Base-by-base conservation (phyloP, 1,284 basidiomycete genomes). In the Tilletia indica region DNA sequence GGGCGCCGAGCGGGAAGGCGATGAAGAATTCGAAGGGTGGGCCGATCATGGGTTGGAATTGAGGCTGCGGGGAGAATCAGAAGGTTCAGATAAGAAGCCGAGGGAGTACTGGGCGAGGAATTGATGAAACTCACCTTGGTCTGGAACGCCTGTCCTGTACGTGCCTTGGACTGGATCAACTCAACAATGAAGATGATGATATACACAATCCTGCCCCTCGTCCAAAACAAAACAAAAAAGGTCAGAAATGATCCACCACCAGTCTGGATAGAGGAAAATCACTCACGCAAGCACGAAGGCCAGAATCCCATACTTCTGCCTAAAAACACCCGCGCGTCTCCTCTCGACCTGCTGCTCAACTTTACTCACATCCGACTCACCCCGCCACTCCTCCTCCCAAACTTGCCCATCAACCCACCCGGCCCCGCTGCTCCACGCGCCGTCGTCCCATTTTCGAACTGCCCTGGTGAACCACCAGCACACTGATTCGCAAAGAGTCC, bases 21-120 rank as follows among this genome's bases (percentile, higher is more conserved):
- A 97, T 94, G 19, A 98, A 86, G 3, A 92, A 93, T 61, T 90
- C 90, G 54, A 89, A 89, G 0, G 93, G 91, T 0, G 95, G 95
- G 0, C 95, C 95, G 38, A 94, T 87, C 94, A 97, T 97, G 6
- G 91, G 91, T 83, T 97, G 97, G 75, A 95, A 90, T 12, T 87
- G 87, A 2, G 92, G 93, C 87, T 92, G 76, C 34, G 11, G n/a
- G 34, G 12, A 12, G 12, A 34, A 31, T 25, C 25, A 21, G 25
- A 6, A 25, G 21, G 21, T 4, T 58, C 21, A 58, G 16, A 31
- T 31, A 5, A 4, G 25, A 9, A 9, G 6, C 1, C 42, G 42
- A 45, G 42, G 56, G 21, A 31, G 11, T 4, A 58, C 2, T 11
- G 25, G 4, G 34, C 2, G 56, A 25, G 34, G 34, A 2, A 5